Conservation (phyloP, 164 flowering plant genomes). For the Euptelea pleiosperma region DNA sequence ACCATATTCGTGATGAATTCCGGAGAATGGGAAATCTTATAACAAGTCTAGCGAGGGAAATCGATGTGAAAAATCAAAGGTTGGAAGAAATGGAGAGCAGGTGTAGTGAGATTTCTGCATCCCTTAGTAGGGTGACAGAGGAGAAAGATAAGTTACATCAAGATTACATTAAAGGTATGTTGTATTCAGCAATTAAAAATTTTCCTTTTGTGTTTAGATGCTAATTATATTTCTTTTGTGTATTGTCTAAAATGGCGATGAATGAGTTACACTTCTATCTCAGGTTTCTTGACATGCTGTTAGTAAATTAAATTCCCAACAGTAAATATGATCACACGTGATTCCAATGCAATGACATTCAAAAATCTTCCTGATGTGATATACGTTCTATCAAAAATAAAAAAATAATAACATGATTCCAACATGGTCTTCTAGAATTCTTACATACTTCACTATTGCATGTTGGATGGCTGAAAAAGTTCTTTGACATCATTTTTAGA, state of each 20-base stretch:
- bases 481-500: too few relatives aligned
- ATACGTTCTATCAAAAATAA: too few relatives aligned
- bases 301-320: too few relatives aligned
- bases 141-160: conserved; percentile 15
- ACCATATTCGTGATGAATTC: neutral
- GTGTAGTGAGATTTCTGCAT: neutral
- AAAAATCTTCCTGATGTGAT: too few relatives aligned
- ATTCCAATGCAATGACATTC: too few relatives aligned
- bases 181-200: neutral
- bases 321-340: too few relatives aligned
- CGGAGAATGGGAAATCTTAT: conserved; percentile 2
- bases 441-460: too few relatives aligned
- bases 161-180: conserved; percentile 18
- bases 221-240: neutral
- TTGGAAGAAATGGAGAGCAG: conserved; percentile 19
- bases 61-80: conserved; percentile 15
- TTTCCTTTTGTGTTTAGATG: neutral
- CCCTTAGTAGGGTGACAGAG: conserved; percentile 7
- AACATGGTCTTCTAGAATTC: too few relatives aligned
- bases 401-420: too few relatives aligned
- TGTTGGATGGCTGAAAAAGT: too few relatives aligned
- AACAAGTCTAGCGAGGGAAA: conserved; percentile 12
- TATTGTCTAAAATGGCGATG: neutral
- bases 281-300: too few relatives aligned
- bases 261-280: too few relatives aligned